Percentiles rank a stretch among this genome's conserved stretches.
phyloP scores from a whole-genome alignment of 805 yeast genomes.

The Candida yuanshanica region DNA sequence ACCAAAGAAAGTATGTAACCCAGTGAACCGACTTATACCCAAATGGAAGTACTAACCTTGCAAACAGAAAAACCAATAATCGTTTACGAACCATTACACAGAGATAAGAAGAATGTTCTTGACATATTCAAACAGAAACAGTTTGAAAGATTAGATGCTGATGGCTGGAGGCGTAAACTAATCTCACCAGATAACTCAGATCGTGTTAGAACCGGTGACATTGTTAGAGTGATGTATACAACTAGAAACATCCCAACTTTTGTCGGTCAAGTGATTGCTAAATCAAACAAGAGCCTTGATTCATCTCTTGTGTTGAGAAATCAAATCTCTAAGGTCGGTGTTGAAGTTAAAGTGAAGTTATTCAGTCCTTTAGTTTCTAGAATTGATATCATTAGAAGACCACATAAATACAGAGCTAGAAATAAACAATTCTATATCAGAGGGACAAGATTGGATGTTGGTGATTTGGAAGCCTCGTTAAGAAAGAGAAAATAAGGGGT shows the following conservation, averaged over 20 bases:
- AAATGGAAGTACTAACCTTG: neutral
- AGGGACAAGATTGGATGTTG: slow-evolving; percentile 69
- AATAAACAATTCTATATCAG: slow-evolving; percentile 89
- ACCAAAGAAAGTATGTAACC: slow-evolving; percentile 11
- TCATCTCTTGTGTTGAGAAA: slow-evolving; percentile 79
- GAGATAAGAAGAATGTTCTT: slow-evolving; percentile 9
- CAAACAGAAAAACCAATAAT: slow-evolving; percentile 11
- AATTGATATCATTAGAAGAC: slow-evolving; percentile 74
- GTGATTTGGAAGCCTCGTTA: slow-evolving; percentile 50
- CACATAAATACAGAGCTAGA: slow-evolving; percentile 66
- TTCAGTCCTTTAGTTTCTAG: slow-evolving; percentile 74
- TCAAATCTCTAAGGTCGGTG: slow-evolving; percentile 76
- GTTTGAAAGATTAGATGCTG: slow-evolving; percentile 55
- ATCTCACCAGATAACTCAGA: slow-evolving; percentile 41
- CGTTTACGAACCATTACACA: slow-evolving; percentile 18
- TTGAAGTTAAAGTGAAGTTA: slow-evolving; percentile 75
- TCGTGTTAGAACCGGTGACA: slow-evolving; percentile 69
- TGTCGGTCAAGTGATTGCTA: slow-evolving; percentile 73
- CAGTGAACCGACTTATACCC: neutral
- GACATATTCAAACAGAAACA: slow-evolving; percentile 33
- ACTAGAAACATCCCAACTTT: slow-evolving; percentile 55
- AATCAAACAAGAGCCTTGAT: slow-evolving; percentile 66
- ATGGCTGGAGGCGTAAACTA: slow-evolving; percentile 58
- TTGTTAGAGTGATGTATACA: slow-evolving; percentile 65
- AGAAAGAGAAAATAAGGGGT: slow-evolving; percentile 22